phyloP scores from a whole-genome alignment of 352 stramenopile genomes.

The Phytophthora fragariaefolia region DNA sequence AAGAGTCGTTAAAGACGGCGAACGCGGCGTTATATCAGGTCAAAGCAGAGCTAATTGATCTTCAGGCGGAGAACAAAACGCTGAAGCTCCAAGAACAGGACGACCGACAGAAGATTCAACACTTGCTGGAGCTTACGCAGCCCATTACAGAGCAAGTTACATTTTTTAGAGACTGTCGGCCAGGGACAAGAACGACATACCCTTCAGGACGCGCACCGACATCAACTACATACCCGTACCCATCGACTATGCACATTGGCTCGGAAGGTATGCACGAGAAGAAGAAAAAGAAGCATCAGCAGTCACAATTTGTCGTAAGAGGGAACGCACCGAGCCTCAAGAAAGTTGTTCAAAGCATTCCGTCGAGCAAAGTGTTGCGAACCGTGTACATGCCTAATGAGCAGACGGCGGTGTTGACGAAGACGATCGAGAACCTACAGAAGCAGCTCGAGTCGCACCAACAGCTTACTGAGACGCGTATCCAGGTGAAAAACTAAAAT shows the following conservation, averaged over 20 bases:
- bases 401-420: constrained; percentile 54
- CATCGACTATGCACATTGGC: constrained; percentile 79
- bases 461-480: constrained; percentile 58
- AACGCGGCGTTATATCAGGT: constrained; percentile 71
- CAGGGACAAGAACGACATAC: constrained; percentile 56
- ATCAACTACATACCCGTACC: constrained; percentile 61
- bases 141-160: constrained; percentile 84
- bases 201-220: constrained; percentile 37
- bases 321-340: constrained; percentile 24
- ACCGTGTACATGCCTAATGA: constrained; percentile 86
- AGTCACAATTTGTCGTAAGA: constrained; percentile 26
- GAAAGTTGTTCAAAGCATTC: constrained; percentile 19
- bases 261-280: constrained; percentile 53
- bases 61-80: constrained; percentile 67
- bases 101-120: constrained; percentile 83
- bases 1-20: constrained; percentile 56
- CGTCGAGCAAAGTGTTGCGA: constrained; percentile 57
- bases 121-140: constrained; percentile 82
- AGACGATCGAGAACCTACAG: constrained; percentile 64
- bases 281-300: constrained; percentile 31
- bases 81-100: constrained; percentile 78
- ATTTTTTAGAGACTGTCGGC: constrained; percentile 79
- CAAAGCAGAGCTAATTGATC: constrained; percentile 67
- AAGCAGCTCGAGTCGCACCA: constrained; percentile 66
- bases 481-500: constrained; percentile 48